Base-by-base conservation (phyloP, 139 green algal genomes). In the Closterium sp. region DNA sequence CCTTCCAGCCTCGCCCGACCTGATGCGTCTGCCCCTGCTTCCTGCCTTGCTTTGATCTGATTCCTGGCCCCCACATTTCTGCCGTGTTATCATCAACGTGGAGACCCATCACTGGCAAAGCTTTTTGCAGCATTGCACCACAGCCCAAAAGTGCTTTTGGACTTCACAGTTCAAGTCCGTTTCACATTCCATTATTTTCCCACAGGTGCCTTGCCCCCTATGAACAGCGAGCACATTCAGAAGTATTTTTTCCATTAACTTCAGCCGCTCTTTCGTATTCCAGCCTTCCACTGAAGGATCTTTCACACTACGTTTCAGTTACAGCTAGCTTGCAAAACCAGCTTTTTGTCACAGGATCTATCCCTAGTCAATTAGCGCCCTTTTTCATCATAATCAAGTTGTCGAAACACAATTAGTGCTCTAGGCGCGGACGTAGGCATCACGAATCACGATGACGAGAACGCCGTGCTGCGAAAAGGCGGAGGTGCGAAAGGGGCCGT, bases 401-500 rank as follows among this genome's bases (percentile, higher is more conserved):
- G 17, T 79, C 62, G 9, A 79, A 79, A 24, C 19, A 27, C 62
- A 79, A 22, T 24, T 79, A 79, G 62, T 79, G 62, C 10, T 79
- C 17, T 79, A 79, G 62, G 10, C 62, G 62, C 62, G 10, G 62
- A 24, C 62, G 19, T 79, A 79, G 62, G 17, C 17, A 3, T 79
- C 62, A 11, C 62, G 62, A 79, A 79, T 87, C 21, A 87, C 85
- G 85, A 87, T 87, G 85, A 87, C 85, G 28, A 30, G 85, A 32
- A 31, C 85, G 9, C 85, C 85, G 28, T 87, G 85, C 27, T 87
- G 85, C 85, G 85, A 87, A 17, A 87, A 87, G 22, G 85, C 28
- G 2, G 85, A 87, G 85, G 85, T 87, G 17, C 85, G 85, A 22
- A 94, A 94, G 91, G 91, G 91, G 29, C 91, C 91, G n/a, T 94